Conservation (phyloP, 139 green algal genomes). For the Chlorella sorokiniana region DNA sequence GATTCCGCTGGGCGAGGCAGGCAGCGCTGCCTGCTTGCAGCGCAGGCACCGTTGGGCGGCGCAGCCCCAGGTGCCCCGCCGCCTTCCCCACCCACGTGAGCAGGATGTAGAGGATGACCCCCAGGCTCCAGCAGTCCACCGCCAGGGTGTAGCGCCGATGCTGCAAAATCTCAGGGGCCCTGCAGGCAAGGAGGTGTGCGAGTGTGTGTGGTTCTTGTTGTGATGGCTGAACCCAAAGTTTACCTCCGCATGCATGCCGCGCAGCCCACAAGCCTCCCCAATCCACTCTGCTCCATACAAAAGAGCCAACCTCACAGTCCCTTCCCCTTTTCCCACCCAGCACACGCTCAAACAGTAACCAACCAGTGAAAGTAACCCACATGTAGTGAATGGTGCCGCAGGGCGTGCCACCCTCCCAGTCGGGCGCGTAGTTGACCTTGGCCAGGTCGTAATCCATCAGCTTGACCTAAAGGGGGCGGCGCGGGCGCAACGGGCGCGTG, state of each 20-base stretch:
- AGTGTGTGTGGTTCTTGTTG: background rate
- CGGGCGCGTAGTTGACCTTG: constrained; percentile 37
- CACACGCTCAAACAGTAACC: too few relatives aligned
- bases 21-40: background rate
- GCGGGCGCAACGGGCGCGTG: background rate
- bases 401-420: constrained; percentile 33
- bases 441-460: constrained; percentile 44
- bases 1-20: too few relatives aligned
- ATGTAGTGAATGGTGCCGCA: constrained; percentile 48
- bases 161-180: constrained; percentile 76
- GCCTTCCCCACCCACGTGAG: constrained; percentile 63
- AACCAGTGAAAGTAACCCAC: too few relatives aligned
- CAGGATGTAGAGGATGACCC: constrained; percentile 93
- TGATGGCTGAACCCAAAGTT: too few relatives aligned
- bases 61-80: too few relatives aligned
- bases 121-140: constrained; percentile 87
- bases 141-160: constrained; percentile 60
- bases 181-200: constrained; percentile 62
- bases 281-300: too few relatives aligned
- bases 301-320: too few relatives aligned
- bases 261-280: too few relatives aligned
- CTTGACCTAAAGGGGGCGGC: background rate
- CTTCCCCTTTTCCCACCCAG: too few relatives aligned
- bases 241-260: too few relatives aligned
- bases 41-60: too few relatives aligned